Percentiles rank a stretch among this genome's conserved stretches.
These are phyloP conservation scores for Calocera cornea DNA, from an alignment of 768 basidiomycete genomes.

Conservation along the genomic window DNA sequence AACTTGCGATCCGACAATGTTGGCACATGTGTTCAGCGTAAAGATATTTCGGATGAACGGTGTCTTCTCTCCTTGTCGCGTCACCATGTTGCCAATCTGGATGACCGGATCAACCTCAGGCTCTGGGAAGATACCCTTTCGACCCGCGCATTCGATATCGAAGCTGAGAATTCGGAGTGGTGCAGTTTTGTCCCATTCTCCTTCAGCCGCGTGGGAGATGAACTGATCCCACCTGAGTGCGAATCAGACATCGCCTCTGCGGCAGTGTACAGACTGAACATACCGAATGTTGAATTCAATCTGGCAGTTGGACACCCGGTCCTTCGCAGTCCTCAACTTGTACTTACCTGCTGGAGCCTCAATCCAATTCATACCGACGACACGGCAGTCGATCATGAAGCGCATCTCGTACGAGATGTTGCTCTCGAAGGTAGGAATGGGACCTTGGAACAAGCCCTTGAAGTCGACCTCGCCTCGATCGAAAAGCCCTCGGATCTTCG, in stretches of 20 bases:
- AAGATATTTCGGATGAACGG: slow-evolving; percentile 96
- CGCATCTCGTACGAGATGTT: slow-evolving; percentile 83
- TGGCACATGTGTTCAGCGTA: slow-evolving; percentile 82
- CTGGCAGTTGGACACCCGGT: slow-evolving; percentile 72
- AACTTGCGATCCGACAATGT: slow-evolving; percentile 97
- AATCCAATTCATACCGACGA: slow-evolving; percentile 99
- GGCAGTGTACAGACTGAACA: slow-evolving; percentile 14
- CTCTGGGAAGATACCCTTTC: slow-evolving; percentile 96
- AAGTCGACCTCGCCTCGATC: slow-evolving; percentile 63
- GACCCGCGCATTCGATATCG: slow-evolving; percentile 97
- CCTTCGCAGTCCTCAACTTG: slow-evolving; percentile 38
- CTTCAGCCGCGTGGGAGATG: slow-evolving; percentile 84
- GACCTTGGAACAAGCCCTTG: slow-evolving; percentile 40
- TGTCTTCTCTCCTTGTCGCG: slow-evolving; percentile 81
- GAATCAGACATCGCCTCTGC: slow-evolving; percentile 3
- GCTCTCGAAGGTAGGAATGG: slow-evolving; percentile 73
- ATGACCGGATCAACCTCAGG: slow-evolving; percentile 84
- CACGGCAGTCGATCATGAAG: slow-evolving; percentile 90
- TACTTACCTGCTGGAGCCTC: slow-evolving; percentile 81
- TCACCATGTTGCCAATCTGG: slow-evolving; percentile 99
- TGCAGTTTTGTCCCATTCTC: slow-evolving; percentile 80
- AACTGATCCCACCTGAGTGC: slow-evolving; percentile 60
- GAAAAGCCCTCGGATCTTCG: slow-evolving; percentile 72
- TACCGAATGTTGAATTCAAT: slow-evolving; percentile 72
- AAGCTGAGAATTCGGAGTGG: slow-evolving; percentile 91